phyloP scores from a whole-genome alignment of 2,329 filamentous ascomycete genomes.

The Colletotrichum paranaense region DNA sequence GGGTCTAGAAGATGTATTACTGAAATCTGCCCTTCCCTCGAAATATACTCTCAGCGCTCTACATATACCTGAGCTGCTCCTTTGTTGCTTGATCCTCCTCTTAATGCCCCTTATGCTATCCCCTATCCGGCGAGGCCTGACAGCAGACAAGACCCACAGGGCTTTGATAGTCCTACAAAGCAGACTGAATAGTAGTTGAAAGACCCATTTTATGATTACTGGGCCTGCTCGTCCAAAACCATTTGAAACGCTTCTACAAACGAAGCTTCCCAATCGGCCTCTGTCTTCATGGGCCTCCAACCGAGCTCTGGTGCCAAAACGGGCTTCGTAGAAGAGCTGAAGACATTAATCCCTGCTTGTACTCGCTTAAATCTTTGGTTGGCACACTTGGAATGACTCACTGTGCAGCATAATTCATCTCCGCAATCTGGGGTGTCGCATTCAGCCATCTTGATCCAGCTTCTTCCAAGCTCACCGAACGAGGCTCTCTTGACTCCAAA shows the following conservation, averaged over 20 bases:
- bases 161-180: neutral
- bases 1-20: too few relatives aligned
- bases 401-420: slow-evolving; percentile 29
- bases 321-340: slow-evolving; percentile 38
- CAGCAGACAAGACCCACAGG: too few relatives aligned
- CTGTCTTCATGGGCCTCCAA: slow-evolving; percentile 46
- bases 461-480: slow-evolving; percentile 20
- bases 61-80: too few relatives aligned
- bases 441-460: neutral
- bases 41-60: too few relatives aligned
- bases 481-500: slow-evolving; percentile 40
- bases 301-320: slow-evolving; percentile 42
- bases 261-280: slow-evolving; percentile 40
- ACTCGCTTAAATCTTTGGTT: neutral
- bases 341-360: neutral
- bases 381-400: neutral
- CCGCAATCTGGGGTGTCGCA: neutral
- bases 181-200: neutral
- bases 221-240: slow-evolving; percentile 4
- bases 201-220: neutral
- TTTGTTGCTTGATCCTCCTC: too few relatives aligned
- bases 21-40: too few relatives aligned
- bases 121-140: too few relatives aligned
- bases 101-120: too few relatives aligned
- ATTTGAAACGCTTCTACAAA: slow-evolving; percentile 36